Base-by-base conservation (phyloP, 106 monocot genomes). In the Phalaenopsis equestris region DNA sequence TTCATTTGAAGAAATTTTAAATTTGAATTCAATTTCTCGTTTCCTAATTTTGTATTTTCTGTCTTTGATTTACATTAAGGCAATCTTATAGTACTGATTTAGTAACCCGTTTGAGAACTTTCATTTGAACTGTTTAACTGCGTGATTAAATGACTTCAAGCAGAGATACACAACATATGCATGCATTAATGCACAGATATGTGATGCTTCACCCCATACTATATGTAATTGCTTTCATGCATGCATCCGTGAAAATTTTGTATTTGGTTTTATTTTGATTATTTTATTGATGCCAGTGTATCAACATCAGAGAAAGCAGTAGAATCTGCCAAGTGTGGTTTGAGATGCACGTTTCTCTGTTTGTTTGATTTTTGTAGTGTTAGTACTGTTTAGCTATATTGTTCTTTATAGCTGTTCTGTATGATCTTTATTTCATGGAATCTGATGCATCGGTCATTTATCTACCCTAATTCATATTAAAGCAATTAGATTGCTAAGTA, bases 41-140 rank as follows among this genome's bases (percentile, higher is more conserved):
- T 70, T 70, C 36, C 39, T 70, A 39, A 70, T 70, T 61, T 70
- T 70, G 38, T 70, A 70, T 70, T 39, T 39, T 70, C n/a, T 30
- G 14, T 14, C 64, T 24, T 65, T n/a, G n/a, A 65, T 65, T 24
- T 65, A 24, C 21, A 23, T 65, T 2, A 65, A 23, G 24, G 64
- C 8, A 65, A 65, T 10, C 5, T 65, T n/a, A 21, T 65, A 24
- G 64, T 65, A 65, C 24, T 23, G 64, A 65, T 23, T 10, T 24
- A 65, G 5, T 65, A 23, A 14, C 10, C 6, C 64, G 8, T 9
- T 6, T 6, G 21, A 65, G 21, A 65, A 24, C 64, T 24, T 65
- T 24, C 64, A 23, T n/a, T 65, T 65, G 64, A 65, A 65, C 24
- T 65, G 24, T 24, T 65, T 6, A 12, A 52, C 24, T 6, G 43